phyloP scores from a whole-genome alignment of 768 basidiomycete genomes.

The Cystofilobasidium capitatum region DNA sequence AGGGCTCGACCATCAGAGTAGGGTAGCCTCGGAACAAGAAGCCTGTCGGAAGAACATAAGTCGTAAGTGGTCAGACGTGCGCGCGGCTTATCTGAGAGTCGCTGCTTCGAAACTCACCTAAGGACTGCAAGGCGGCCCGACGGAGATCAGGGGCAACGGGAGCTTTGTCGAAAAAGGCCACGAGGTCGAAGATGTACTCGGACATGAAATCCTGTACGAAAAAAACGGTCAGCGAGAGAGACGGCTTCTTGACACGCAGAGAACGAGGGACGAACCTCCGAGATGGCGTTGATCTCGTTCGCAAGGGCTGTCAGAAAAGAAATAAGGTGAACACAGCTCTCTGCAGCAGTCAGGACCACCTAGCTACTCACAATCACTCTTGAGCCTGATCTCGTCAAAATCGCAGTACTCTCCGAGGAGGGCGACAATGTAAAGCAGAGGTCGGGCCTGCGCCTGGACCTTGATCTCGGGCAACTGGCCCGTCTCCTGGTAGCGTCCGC shows the following conservation, averaged over 20 bases:
- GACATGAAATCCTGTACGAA: slow-evolving; percentile 59
- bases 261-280: slow-evolving; percentile 42
- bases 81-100: not conserved
- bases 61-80: not conserved
- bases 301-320: slow-evolving; percentile 38
- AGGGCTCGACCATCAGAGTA: slow-evolving; percentile 71
- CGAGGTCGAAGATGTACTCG: slow-evolving; percentile 68
- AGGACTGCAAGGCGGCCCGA: slow-evolving; percentile 68
- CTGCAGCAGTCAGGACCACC: not conserved
- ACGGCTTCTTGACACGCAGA: too few species aligned
- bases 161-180: slow-evolving; percentile 64
- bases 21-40: slow-evolving; percentile 89
- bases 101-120: slow-evolving; percentile 50
- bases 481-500: slow-evolving; percentile 45
- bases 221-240: slow-evolving; percentile 19
- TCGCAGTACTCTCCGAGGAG: slow-evolving; percentile 80
- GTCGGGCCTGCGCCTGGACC: slow-evolving; percentile 31
- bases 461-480: slow-evolving; percentile 14
- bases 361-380: slow-evolving; percentile 50
- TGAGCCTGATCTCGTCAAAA: slow-evolving; percentile 64
- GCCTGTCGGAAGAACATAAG: slow-evolving; percentile 45
- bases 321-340: too few species aligned
- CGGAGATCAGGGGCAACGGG: slow-evolving; percentile 52
- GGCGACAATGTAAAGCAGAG: slow-evolving; percentile 74
- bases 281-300: slow-evolving; percentile 52